phyloP scores from a whole-genome alignment of 2,329 filamentous ascomycete genomes.

The Penicillium thymicola region DNA sequence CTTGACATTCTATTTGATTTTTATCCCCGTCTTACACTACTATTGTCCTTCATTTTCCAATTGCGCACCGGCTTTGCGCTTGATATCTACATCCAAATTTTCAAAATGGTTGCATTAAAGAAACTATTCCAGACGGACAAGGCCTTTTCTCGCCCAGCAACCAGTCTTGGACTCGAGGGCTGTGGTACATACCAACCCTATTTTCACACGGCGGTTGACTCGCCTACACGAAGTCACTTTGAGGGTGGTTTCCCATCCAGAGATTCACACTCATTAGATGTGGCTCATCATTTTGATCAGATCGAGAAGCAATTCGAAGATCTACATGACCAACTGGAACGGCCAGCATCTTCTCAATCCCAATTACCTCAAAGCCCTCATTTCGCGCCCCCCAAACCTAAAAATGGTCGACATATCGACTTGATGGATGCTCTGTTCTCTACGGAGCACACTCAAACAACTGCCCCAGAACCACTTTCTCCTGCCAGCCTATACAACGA shows the following conservation, averaged over 20 bases:
- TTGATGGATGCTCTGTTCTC: constrained; percentile 40
- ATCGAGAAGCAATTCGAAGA: constrained; percentile 42
- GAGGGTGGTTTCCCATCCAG: constrained; percentile 10
- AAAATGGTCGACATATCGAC: constrained; percentile 38
- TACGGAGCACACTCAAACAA: constrained; percentile 30
- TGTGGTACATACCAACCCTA: constrained; percentile 5
- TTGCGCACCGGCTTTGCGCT: constrained; percentile 1
- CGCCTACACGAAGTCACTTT: constrained; percentile 10
- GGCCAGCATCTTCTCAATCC: constrained; percentile 28
- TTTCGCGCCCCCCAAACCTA: constrained; percentile 19
- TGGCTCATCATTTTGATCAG: constrained; percentile 34
- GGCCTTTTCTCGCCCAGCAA: constrained; percentile 13
- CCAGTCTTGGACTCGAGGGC: constrained; percentile 8
- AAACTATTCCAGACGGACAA: constrained; percentile 35
- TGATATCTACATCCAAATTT: constrained; percentile 3
- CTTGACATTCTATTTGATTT: not conserved
- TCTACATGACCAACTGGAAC: constrained; percentile 35
- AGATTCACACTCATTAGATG: constrained; percentile 21
- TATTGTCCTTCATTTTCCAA: not conserved
- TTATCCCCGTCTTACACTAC: constrained; percentile 1
- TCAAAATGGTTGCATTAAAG: constrained; percentile 34
- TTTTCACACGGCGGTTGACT: constrained; percentile 6
- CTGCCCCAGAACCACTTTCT: constrained; percentile 19
- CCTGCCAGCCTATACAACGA: constrained; percentile 41
- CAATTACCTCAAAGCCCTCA: constrained; percentile 24